These are phyloP conservation scores for Prunus kanzakura DNA, from an alignment of 306 rosid genomes.

Conservation along the genomic window DNA sequence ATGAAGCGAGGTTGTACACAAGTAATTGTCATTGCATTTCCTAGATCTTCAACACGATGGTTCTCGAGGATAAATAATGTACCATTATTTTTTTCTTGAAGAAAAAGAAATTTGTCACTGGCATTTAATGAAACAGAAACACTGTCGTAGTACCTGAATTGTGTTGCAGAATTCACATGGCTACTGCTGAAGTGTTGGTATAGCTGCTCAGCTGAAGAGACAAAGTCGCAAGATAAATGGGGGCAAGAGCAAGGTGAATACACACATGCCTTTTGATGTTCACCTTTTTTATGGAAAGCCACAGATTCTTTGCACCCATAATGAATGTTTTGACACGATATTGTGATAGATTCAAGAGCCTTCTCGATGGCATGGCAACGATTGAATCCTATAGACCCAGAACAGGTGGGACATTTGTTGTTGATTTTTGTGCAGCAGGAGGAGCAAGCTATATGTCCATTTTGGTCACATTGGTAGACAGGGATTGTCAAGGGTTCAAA, in stretches of 20 bases:
- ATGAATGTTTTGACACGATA: conserved; percentile 40
- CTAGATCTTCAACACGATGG: conserved; percentile 26
- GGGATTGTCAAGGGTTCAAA: not conserved
- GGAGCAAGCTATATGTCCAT: conserved; percentile 79
- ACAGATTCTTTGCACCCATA: conserved; percentile 51
- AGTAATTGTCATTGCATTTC: conserved; percentile 40
- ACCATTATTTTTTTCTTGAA: conserved; percentile 24
- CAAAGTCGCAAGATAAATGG: conserved; percentile 29
- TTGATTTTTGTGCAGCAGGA: conserved; percentile 41
- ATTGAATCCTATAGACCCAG: conserved; percentile 49
- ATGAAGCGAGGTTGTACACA: conserved; percentile 43
- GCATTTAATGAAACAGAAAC: conserved; percentile 23
- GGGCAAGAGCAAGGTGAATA: conserved; percentile 61
- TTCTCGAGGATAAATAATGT: conserved; percentile 43
- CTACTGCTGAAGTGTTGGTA: conserved; percentile 37
- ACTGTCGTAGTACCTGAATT: conserved; percentile 15
- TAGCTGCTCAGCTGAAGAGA: conserved; percentile 42
- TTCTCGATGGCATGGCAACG: conserved; percentile 76
- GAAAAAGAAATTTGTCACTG: not conserved
- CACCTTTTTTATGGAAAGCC: conserved; percentile 31
- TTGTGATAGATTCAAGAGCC: conserved; percentile 52
- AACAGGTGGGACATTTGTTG: conserved; percentile 63
- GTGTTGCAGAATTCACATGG: conserved; percentile 33
- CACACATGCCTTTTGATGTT: conserved; percentile 54
- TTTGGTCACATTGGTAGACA: conserved; percentile 52